These are phyloP conservation scores for Quercus dentata DNA, from an alignment of 306 rosid species.

Conservation along the genomic window DNA sequence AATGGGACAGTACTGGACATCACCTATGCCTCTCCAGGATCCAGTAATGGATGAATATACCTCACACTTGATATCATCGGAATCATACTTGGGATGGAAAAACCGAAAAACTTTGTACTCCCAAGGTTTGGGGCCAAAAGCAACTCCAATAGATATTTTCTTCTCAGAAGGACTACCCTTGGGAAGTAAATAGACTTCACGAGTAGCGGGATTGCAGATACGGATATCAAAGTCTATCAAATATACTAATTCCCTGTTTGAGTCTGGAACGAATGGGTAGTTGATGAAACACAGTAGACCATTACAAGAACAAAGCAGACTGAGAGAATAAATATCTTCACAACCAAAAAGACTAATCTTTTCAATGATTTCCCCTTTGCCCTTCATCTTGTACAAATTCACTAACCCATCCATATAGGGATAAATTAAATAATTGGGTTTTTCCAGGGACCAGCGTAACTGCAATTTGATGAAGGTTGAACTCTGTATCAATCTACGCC, in stretches of 20 bases:
- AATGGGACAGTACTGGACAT: constrained; percentile 18
- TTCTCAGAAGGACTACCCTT: constrained; percentile 4
- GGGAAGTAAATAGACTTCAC: constrained; percentile 15
- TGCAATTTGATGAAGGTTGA: constrained; percentile 14
- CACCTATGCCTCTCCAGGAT: constrained; percentile 25
- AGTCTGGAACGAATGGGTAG: constrained; percentile 6
- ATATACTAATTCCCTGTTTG: background rate
- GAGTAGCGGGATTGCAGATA: constrained; percentile 32
- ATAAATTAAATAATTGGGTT: constrained; percentile 10
- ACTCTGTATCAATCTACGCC: constrained; percentile 12
- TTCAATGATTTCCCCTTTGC: constrained; percentile 2
- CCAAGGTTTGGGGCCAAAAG: constrained; percentile 15
- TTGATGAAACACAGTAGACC: constrained; percentile 30
- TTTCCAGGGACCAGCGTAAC: constrained; percentile 8
- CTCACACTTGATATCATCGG: constrained; percentile 17
- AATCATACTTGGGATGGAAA: constrained; percentile 5
- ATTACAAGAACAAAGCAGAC: constrained; percentile 23
- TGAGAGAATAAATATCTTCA: constrained; percentile 7
- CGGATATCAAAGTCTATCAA: constrained; percentile 16
- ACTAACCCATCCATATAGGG: constrained; percentile 13
- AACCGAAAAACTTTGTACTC: constrained; percentile 26
- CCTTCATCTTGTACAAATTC: constrained; percentile 9
- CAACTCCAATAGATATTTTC: constrained; percentile 24
- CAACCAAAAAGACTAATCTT: constrained; percentile 7
- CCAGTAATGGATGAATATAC: constrained; percentile 18